These are phyloP conservation scores for Huntiella bhutanensis DNA, from an alignment of 2,329 filamentous ascomycete species.

Conservation along the genomic window DNA sequence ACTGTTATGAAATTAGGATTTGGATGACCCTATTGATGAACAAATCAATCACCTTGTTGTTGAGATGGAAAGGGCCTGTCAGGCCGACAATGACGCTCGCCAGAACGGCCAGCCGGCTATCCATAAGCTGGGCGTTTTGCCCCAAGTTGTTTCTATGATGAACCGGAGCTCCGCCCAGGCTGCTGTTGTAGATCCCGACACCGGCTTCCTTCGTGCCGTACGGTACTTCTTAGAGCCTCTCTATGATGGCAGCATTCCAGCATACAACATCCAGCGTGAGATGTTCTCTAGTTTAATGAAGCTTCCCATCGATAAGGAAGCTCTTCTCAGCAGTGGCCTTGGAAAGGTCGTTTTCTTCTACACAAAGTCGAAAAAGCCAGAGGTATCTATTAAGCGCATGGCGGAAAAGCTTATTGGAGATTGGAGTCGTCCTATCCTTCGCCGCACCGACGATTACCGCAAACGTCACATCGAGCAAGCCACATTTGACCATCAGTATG, in stretches of 20 bases:
- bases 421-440: slow-evolving; percentile 88
- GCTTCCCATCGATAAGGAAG: slow-evolving; percentile 79
- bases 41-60: slow-evolving; percentile 76
- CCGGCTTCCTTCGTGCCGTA: slow-evolving; percentile 83
- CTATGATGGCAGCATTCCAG: slow-evolving; percentile 80
- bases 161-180: slow-evolving; percentile 77
- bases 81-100: slow-evolving; percentile 69
- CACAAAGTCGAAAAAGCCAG: slow-evolving; percentile 80
- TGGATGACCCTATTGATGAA: slow-evolving; percentile 78
- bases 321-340: slow-evolving; percentile 75
- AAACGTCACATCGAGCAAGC: slow-evolving; percentile 52
- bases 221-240: slow-evolving; percentile 95
- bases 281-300: slow-evolving; percentile 64
- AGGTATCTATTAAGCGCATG: slow-evolving; percentile 77
- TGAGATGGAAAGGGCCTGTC: slow-evolving; percentile 77
- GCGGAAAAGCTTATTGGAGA: slow-evolving; percentile 84
- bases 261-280: slow-evolving; percentile 94
- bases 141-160: slow-evolving; percentile 70
- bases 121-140: slow-evolving; percentile 84
- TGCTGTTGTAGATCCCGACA: slow-evolving; percentile 80
- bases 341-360: slow-evolving; percentile 96
- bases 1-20: slow-evolving; percentile 36
- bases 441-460: slow-evolving; percentile 85
- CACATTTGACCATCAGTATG: slow-evolving; percentile 45
- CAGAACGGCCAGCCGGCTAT: slow-evolving; percentile 62